Conservation (phyloP, 2,329 filamentous ascomycete genomes). For the Shiraia bambusicola region DNA sequence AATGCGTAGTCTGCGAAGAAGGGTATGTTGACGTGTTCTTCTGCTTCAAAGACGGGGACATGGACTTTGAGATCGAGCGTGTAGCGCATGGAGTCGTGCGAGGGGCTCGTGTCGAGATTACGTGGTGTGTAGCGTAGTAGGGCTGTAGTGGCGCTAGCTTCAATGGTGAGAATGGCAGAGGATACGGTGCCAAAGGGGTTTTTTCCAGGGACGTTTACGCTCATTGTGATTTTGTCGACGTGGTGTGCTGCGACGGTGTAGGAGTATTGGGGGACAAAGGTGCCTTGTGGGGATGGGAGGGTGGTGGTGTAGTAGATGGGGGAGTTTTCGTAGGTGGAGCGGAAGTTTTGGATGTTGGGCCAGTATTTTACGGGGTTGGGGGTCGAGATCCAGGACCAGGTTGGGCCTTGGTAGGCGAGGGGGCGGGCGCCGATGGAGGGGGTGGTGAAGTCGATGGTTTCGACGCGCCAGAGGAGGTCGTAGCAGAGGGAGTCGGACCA, state of each 20-base stretch:
- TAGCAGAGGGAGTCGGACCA: constrained; percentile 20
- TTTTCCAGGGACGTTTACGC: constrained; percentile 8
- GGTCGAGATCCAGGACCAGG: constrained; percentile 22
- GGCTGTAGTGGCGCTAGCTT: constrained; percentile 9
- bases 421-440: not conserved
- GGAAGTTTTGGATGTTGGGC: constrained; percentile 13
- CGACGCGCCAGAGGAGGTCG: constrained; percentile 21
- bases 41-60: not conserved
- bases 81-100: constrained; percentile 8
- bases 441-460: constrained; percentile 8
- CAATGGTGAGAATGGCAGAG: constrained; percentile 11
- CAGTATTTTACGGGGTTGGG: constrained; percentile 14
- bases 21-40: not conserved
- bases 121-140: constrained; percentile 10
- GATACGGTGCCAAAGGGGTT: constrained; percentile 17
- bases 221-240: constrained; percentile 1
- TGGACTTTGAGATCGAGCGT: constrained; percentile 2
- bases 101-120: constrained; percentile 6
- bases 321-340: constrained; percentile 1
- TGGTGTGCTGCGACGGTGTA: constrained; percentile 2
- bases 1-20: constrained; percentile 18
- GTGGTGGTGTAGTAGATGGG: not conserved
- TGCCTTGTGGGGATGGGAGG: not conserved
- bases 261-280: not conserved
- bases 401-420: constrained; percentile 9